Evolutionary conservation across 768 basidiomycete species (phyloP).

Genomic region (Amyloporia xantha): DNA sequence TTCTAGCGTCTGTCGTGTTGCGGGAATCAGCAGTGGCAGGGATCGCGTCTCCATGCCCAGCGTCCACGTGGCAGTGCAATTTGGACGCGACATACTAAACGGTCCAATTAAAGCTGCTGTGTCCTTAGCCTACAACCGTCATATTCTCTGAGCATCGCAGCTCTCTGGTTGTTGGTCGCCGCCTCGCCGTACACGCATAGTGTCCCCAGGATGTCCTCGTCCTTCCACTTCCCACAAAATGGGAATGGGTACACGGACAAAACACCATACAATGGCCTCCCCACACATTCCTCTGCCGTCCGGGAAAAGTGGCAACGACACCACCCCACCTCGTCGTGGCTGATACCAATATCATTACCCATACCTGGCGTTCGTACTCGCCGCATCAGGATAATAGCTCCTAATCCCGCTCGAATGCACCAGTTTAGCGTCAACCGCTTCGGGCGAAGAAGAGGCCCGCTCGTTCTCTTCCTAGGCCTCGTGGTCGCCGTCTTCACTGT

Average conservation of each 20-base stretch:
- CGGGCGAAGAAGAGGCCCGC: conserved; percentile 50
- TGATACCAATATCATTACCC: conserved; percentile 49
- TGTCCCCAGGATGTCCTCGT: conserved; percentile 33
- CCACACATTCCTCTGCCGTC: conserved; percentile 48
- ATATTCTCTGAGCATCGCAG: neutral
- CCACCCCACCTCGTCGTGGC: conserved; percentile 43
- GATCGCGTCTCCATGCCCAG: neutral
- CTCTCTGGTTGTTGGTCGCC: conserved; percentile 1
- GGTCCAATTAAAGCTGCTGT: conserved; percentile 2
- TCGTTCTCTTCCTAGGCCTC: conserved; percentile 44
- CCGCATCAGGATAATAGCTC: conserved; percentile 49
- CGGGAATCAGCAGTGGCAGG: too few species aligned
- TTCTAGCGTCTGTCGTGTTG: too few species aligned
- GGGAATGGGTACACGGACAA: conserved; percentile 42
- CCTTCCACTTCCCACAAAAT: conserved; percentile 42
- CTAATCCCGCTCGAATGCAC: conserved; percentile 56
- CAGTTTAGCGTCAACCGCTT: conserved; percentile 49
- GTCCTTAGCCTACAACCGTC: neutral
- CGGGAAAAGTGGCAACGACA: conserved; percentile 59
- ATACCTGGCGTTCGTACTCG: conserved; percentile 55
- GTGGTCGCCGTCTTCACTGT: conserved; percentile 43
- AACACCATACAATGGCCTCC: conserved; percentile 37
- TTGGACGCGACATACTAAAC: conserved; percentile 4
- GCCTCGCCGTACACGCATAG: conserved; percentile 5
- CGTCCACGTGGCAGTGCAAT: conserved; percentile 4